A percentile compares a stretch with the other conserved stretches of the same genome.
phyloP scores from a whole-genome alignment of 148 eudicot species.

The Cornus controversa region DNA sequence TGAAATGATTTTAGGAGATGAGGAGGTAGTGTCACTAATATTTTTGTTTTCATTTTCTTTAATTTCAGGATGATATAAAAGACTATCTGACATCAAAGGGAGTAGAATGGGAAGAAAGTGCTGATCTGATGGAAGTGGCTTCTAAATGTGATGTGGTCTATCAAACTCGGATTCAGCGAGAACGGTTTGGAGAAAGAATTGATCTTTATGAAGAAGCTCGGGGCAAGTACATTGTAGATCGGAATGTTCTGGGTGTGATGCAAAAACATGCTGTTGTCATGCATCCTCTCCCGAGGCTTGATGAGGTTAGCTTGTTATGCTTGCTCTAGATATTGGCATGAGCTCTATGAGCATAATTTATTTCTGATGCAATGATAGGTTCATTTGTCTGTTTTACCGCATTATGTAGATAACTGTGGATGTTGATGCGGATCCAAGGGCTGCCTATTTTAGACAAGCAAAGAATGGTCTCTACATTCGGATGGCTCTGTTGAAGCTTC shows the following conservation, averaged over 20 bases:
- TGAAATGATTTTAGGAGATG: background rate
- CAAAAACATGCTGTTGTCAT: constrained; percentile 87
- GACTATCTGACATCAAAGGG: constrained; percentile 68
- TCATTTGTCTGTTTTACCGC: background rate
- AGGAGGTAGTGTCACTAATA: background rate
- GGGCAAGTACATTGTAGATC: constrained; percentile 85
- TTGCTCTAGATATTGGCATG: background rate
- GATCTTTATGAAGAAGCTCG: constrained; percentile 86
- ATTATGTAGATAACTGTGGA: constrained; percentile 76
- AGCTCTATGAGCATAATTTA: background rate
- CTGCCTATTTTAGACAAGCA: constrained; percentile 99
- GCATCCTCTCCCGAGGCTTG: constrained; percentile 99
- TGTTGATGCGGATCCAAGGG: constrained; percentile 92
- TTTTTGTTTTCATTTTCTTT: background rate
- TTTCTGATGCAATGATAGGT: background rate
- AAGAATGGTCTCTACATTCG: constrained; percentile 92
- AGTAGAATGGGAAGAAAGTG: constrained; percentile 91
- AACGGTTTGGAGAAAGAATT: constrained; percentile 80
- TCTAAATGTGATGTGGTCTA: constrained; percentile 98
- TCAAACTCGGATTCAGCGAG: constrained; percentile 92
- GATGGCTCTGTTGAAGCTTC: constrained; percentile 87
- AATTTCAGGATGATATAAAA: constrained; percentile 86
- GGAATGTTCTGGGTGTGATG: constrained; percentile 60
- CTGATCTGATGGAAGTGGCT: constrained; percentile 88
- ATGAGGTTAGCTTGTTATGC: constrained; percentile 56